Base-by-base conservation (phyloP, 2,329 filamentous ascomycete genomes). In the Exophiala sideris region DNA sequence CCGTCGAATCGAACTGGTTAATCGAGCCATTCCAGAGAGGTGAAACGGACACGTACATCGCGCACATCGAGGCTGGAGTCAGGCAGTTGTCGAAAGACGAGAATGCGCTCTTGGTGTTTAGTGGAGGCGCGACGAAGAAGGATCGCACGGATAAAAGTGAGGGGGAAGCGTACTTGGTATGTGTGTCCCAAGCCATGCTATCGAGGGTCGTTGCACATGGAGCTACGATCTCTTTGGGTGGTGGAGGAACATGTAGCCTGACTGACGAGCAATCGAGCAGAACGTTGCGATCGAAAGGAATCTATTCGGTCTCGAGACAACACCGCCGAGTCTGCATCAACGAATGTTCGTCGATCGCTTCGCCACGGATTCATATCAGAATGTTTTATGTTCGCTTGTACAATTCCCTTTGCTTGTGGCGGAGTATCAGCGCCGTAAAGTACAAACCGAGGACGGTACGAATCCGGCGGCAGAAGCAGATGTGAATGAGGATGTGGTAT, bases 311-410 rank as follows among this genome's bases (percentile, higher is more conserved):
- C 46, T 56, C 2, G 57, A 59, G 7, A 57, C 51, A 2, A 36
- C 47, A 2, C 45, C 44, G 3, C 36, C 58, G 2, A 45, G 47
- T 5, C 48, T 60, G 10, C 47, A 38, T n/a, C 38, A 40, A 9
- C 74, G 75, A 20, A 73, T 89, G 14, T 66, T 82, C 0, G 65
- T 82, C 2, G 91, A 96, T 66, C 79, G 85, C 7, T 78, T 81
- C 50, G 89, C 91, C 0, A 83, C 92, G 1, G 91, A 96, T 70
- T 92, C 87, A 1, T 92, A 89, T 66, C 86, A 91, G 67, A 96
- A 96, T 67, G 73, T 96, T 4, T 72, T 95, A 12, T 91, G 91
- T 67, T 87, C 86, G 10, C 74, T 95, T 64, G 76, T 86, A 59
- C 74, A 77, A 2, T 82, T 79, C 55, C 71, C 65, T 5, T 21